Conservation (phyloP, 2,329 filamentous ascomycete genomes). For the Diaporthe nobilis region DNA sequence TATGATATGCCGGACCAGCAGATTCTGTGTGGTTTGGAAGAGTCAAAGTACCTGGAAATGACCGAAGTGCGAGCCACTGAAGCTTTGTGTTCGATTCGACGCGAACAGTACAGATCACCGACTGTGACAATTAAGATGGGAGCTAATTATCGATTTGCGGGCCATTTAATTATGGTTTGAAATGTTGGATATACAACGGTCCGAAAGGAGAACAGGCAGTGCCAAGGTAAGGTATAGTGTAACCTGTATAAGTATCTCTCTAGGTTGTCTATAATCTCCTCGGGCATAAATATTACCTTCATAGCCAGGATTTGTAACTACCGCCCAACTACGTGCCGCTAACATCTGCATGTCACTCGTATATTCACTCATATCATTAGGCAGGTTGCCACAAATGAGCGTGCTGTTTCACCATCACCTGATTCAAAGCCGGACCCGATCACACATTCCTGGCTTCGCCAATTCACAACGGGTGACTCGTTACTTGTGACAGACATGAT, state of each 20-base stretch:
- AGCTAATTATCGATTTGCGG: too few relatives aligned
- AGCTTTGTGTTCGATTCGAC: too few relatives aligned
- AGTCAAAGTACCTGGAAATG: too few relatives aligned
- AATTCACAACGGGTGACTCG: background rate
- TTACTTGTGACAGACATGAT: background rate
- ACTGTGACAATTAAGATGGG: too few relatives aligned
- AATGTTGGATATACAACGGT: background rate
- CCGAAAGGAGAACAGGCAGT: background rate
- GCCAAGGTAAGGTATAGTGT: background rate
- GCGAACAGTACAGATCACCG: too few relatives aligned
- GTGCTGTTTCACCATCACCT: background rate
- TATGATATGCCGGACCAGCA: too few relatives aligned
- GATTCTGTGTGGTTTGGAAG: too few relatives aligned
- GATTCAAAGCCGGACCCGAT: background rate
- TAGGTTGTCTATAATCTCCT: background rate
- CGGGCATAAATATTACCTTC: background rate
- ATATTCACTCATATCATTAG: background rate
- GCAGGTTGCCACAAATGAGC: background rate
- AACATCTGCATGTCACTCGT: background rate
- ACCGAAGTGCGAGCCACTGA: too few relatives aligned
- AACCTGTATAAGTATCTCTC: background rate
- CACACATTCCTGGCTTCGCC: background rate
- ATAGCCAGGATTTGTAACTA: background rate
- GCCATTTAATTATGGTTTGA: background rate
- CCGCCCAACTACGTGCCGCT: background rate